phyloP scores from a whole-genome alignment of 2,329 filamentous ascomycete genomes.

The Calonectria naviculata region DNA sequence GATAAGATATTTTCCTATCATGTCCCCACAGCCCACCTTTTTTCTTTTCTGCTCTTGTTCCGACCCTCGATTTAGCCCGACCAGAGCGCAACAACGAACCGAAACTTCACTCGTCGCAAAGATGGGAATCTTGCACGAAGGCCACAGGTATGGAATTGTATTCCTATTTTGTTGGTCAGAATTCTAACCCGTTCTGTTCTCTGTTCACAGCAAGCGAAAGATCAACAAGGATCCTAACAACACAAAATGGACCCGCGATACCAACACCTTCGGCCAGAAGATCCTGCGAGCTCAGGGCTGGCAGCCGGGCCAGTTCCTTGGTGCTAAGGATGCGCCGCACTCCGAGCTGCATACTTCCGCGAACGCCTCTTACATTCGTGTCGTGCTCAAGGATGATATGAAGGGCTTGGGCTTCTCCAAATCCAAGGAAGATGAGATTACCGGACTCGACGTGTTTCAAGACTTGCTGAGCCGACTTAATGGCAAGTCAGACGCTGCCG shows the following conservation, averaged over 20 bases:
- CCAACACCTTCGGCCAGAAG: constrained; percentile 86
- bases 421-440: constrained; percentile 80
- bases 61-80: constrained; percentile 17
- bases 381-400: constrained; percentile 89
- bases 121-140: constrained; percentile 52
- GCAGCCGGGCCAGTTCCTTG: constrained; percentile 86
- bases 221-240: constrained; percentile 95
- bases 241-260: constrained; percentile 89
- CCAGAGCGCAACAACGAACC: constrained; percentile 10
- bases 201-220: constrained; percentile 61
- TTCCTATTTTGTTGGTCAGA: background rate
- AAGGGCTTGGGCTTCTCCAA: constrained; percentile 87
- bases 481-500: constrained; percentile 80
- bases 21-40: constrained; percentile 44
- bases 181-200: constrained; percentile 20
- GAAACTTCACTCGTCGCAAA: constrained; percentile 27
- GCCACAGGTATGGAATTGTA: constrained; percentile 43
- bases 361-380: constrained; percentile 86
- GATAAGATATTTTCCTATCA: constrained; percentile 42
- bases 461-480: constrained; percentile 90
- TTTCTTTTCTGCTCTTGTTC: constrained; percentile 37
- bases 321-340: constrained; percentile 80
- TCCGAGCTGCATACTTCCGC: constrained; percentile 81
- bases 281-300: constrained; percentile 92
- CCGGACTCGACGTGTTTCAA: constrained; percentile 88